These are phyloP conservation scores for Echites panduratus DNA, from an alignment of 257 asterid genomes.

Conservation along the genomic window DNA sequence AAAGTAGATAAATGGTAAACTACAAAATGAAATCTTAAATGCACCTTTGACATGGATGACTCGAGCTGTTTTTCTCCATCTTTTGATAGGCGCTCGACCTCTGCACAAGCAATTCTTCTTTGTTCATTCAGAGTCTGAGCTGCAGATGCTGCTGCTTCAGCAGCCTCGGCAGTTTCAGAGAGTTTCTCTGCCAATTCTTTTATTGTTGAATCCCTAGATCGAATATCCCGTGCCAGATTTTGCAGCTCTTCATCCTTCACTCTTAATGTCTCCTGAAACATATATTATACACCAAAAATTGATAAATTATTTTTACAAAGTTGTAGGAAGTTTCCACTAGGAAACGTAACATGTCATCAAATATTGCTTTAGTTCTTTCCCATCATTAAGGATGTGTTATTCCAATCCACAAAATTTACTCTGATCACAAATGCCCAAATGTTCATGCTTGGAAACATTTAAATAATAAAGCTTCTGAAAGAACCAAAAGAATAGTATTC, in stretches of 20 bases:
- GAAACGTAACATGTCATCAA: background rate
- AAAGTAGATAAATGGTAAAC: slow-evolving; percentile 12
- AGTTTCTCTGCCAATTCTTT: slow-evolving; percentile 84
- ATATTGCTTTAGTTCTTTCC: background rate
- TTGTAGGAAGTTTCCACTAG: background rate
- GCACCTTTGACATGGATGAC: slow-evolving; percentile 57
- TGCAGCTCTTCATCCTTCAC: slow-evolving; percentile 99
- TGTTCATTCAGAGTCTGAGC: slow-evolving; percentile 92
- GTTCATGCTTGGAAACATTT: background rate
- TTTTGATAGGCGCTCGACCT: slow-evolving; percentile 63
- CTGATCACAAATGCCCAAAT: background rate
- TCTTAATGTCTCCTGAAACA: slow-evolving; percentile 80
- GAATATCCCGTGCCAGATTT: slow-evolving; percentile 78
- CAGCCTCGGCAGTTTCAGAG: slow-evolving; percentile 94
- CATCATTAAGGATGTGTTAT: background rate
- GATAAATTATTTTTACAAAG: background rate
- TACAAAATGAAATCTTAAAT: slow-evolving; percentile 11
- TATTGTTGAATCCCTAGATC: slow-evolving; percentile 83
- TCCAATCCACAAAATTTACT: background rate
- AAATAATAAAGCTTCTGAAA: background rate
- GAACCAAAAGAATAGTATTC: background rate
- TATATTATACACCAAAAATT: slow-evolving; percentile 3
- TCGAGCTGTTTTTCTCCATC: slow-evolving; percentile 55
- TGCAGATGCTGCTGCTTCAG: slow-evolving; percentile 97
- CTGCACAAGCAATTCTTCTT: slow-evolving; percentile 77